Conservation (phyloP, 2,329 filamentous ascomycete species). For the Cladosporium oxysporum region DNA sequence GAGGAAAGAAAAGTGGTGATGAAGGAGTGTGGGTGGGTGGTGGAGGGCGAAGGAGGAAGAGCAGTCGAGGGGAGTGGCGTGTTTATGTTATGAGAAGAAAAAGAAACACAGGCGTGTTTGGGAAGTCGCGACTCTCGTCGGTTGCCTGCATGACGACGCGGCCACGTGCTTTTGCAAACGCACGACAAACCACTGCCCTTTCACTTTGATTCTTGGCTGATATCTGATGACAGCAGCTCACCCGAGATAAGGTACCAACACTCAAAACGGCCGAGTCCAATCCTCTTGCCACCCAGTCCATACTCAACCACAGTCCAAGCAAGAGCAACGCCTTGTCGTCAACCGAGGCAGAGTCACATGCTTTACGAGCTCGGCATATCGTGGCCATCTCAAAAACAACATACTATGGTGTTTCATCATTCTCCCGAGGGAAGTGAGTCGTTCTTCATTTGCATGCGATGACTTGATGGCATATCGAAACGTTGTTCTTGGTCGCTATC, state of each 20-base stretch:
- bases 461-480: neutral
- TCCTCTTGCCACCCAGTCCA: neutral
- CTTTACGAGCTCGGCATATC: neutral
- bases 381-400: neutral
- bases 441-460: neutral
- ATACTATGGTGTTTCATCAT: neutral
- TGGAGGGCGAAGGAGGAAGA: neutral
- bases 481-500: neutral
- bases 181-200: neutral
- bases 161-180: slow-evolving; percentile 1
- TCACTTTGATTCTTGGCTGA: neutral
- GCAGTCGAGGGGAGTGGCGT: neutral
- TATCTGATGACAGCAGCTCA: neutral
- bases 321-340: neutral
- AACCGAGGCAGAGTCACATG: neutral
- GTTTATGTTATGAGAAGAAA: neutral
- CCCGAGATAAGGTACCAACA: too few relatives aligned
- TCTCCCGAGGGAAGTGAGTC: neutral
- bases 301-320: neutral
- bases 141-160: slow-evolving; percentile 6
- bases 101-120: neutral
- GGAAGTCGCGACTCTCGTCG: slow-evolving; percentile 9
- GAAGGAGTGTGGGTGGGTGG: slow-evolving; percentile 9
- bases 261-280: neutral
- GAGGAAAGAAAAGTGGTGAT: slow-evolving; percentile 4